Conservation (phyloP, 768 basidiomycete genomes). For the Astraeus odoratus region DNA sequence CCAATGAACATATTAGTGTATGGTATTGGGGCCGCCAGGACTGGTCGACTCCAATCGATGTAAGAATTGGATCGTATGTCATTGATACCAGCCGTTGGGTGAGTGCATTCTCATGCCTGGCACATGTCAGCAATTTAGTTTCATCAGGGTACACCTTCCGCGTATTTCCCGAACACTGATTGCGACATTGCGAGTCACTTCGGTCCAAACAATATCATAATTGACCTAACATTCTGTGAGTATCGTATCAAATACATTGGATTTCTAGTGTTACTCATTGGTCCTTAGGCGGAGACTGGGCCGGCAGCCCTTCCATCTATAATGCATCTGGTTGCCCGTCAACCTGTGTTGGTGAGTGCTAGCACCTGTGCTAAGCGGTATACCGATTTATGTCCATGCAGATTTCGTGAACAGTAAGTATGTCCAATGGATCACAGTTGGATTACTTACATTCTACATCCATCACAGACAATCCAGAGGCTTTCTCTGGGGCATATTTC, state of each 20-base stretch:
- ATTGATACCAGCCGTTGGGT: conserved; percentile 22
- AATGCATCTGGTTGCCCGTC: conserved; percentile 26
- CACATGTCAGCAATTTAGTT: neutral
- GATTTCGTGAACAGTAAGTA: conserved; percentile 24
- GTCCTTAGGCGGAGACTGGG: conserved; percentile 24
- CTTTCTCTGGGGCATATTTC: conserved; percentile 38
- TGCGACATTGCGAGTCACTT: conserved; percentile 34
- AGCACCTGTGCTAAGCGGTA: neutral
- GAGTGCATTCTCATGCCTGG: neutral
- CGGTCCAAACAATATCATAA: conserved; percentile 27
- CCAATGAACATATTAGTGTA: conserved; percentile 27
- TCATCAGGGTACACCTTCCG: conserved; percentile 27
- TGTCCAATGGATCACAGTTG: neutral
- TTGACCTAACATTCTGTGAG: conserved; percentile 29
- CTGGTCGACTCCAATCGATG: conserved; percentile 28
- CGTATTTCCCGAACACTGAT: conserved; percentile 32
- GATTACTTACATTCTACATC: neutral
- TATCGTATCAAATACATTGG: neutral
- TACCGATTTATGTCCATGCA: conserved; percentile 1
- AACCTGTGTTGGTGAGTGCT: conserved; percentile 20
- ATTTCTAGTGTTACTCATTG: neutral
- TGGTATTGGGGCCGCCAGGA: conserved; percentile 36
- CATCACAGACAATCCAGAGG: conserved; percentile 28
- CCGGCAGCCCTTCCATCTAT: conserved; percentile 21
- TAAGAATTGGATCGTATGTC: conserved; percentile 13